Conservation (phyloP, 495 filamentous ascomycete genomes). For the Trichodelitschia bisporula region DNA sequence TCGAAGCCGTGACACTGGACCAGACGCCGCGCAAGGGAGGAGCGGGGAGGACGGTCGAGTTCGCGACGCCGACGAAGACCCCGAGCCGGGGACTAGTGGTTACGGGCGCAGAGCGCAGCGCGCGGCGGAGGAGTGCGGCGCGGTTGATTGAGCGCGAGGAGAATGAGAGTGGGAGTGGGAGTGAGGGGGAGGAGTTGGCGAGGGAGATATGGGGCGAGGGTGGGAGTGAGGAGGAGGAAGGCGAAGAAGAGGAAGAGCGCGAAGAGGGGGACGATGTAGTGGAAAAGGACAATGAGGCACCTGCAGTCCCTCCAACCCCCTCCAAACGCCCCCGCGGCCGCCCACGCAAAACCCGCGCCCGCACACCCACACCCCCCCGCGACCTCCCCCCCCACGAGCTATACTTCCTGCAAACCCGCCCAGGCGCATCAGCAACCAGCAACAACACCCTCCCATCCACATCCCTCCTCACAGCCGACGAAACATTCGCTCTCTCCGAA, state of each 20-base stretch:
- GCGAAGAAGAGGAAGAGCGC: conserved; percentile 19
- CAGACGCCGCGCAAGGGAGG: too few species aligned
- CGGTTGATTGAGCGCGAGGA: conserved; percentile 39
- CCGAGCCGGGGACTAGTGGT: too few species aligned
- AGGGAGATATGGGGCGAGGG: conserved; percentile 39
- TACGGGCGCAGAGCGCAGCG: conserved; percentile 68
- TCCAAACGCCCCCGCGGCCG: conserved; percentile 33
- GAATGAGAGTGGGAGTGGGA: conserved; percentile 33
- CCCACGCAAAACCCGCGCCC: conserved; percentile 22
- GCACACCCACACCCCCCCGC: conserved; percentile 49
- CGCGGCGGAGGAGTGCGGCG: conserved; percentile 61
- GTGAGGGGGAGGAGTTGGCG: conserved; percentile 51
- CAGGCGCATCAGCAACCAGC: conserved; percentile 49
- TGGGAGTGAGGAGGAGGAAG: conserved; percentile 29
- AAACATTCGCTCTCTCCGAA: conserved; percentile 54
- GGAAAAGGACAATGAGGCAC: conserved; percentile 15
- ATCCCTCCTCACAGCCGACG: conserved; percentile 60
- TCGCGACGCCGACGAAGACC: too few species aligned
- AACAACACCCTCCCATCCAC: conserved; percentile 61
- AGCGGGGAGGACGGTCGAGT: too few species aligned
- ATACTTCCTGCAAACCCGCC: conserved; percentile 82
- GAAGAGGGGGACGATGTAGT: conserved; percentile 13
- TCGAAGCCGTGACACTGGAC: too few species aligned
- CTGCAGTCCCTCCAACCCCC: conserved; percentile 17
- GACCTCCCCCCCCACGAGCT: conserved; percentile 68